Evolutionary conservation across 164 flowering plant genomes (phyloP).

Genomic region (Vitis amurensis): DNA sequence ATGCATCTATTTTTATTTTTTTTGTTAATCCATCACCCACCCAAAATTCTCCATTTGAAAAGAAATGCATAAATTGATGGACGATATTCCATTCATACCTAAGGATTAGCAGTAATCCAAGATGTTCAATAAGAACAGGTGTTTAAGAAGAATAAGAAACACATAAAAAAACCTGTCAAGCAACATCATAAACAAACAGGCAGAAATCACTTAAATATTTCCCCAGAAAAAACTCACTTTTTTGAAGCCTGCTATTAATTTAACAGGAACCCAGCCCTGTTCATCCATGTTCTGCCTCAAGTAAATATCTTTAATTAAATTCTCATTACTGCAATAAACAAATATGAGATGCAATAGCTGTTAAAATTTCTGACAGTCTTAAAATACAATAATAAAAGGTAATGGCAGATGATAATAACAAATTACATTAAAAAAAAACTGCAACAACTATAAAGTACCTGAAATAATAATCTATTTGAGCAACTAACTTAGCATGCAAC

Average conservation of each 20-base stretch:
- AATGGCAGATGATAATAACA: neutral
- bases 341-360: slow-evolving; percentile 5
- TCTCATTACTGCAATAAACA: slow-evolving; percentile 49
- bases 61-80: too few relatives aligned
- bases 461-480: slow-evolving; percentile 87
- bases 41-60: too few relatives aligned
- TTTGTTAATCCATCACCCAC: too few relatives aligned
- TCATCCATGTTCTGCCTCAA: slow-evolving; percentile 68
- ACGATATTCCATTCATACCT: too few relatives aligned
- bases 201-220: neutral
- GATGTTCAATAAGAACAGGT: too few relatives aligned
- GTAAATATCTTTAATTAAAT: slow-evolving; percentile 54
- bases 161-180: too few relatives aligned
- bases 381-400: neutral
- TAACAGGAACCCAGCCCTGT: slow-evolving; percentile 64
- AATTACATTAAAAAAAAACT: neutral
- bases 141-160: too few relatives aligned
- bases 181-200: too few relatives aligned
- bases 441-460: slow-evolving; percentile 41
- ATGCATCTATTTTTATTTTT: too few relatives aligned
- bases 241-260: slow-evolving; percentile 57
- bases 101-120: too few relatives aligned
- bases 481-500: slow-evolving; percentile 44
- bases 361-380: slow-evolving; percentile 3
- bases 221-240: slow-evolving; percentile 39